Evolutionary conservation across 257 asterid species (phyloP), one percentile per base, ranked within the genome.

Genomic region (Oldenlandia corymbosa): DNA sequence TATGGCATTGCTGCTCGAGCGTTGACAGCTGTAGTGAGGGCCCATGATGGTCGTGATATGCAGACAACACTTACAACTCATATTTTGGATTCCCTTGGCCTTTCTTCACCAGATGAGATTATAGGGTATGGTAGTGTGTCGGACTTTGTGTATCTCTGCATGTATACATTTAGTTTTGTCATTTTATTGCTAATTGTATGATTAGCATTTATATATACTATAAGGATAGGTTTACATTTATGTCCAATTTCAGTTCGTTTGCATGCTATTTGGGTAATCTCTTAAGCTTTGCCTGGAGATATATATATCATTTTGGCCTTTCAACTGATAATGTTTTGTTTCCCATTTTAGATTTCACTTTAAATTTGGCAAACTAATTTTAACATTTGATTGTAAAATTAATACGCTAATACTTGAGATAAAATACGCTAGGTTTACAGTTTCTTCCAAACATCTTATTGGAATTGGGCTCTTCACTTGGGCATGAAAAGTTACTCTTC

Each of bases 11-110:
- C 97, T 71, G 91, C 98, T 77, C 89, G 47, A 73, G 98, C 88
- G 60, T 76, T 92, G 80, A 82, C 90, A 10, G 97, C 98, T 37
- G 88, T 88, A 68, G 65, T 85, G 73, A 86, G 87, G 81, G 95
- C 97, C 71, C 84, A 86, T 75, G 98, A 92, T 79, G 98, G 98
- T 58, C 98, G 98, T 77, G 98, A 95, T 72, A 84, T 84, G 26
- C 74, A 74, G 55, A 88, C 98, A 43, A 77, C 74, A 84, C 93
- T 92, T 56, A 83, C 98, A 67, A 67, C 76, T 65, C 50, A 50
- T 69, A 75, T 92, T 71, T 75, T 92, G 58, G 76, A 76, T 61
- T 78, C 85, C n/a, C 94, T 92, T 57, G 67, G 68, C 74, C 98
- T 92, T 74, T 73, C 95, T 66, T 86, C 95, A 50, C 91, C 97